Percentiles rank a stretch among this genome's conserved stretches.
These are phyloP conservation scores for Thalassiosira livingstoniorum DNA, from an alignment of 352 stramenopile genomes.

Conservation along the genomic window DNA sequence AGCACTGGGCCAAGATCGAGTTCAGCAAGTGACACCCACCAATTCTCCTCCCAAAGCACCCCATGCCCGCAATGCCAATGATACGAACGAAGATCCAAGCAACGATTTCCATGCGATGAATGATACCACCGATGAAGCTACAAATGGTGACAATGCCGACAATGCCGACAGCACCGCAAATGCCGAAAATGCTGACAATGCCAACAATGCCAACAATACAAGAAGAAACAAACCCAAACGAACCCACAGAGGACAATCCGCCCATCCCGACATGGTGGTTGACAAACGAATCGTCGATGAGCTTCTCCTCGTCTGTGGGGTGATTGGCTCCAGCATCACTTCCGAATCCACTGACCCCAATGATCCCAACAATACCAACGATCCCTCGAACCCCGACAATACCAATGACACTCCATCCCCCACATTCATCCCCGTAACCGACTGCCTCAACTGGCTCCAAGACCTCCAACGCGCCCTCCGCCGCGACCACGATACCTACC, in stretches of 20 bases:
- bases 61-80: slow-evolving; percentile 60
- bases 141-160: too few relatives aligned
- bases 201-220: too few relatives aligned
- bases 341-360: slow-evolving; percentile 43
- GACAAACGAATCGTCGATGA: slow-evolving; percentile 80
- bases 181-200: too few relatives aligned
- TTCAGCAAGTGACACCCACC: neutral
- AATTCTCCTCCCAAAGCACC: neutral
- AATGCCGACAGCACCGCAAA: too few relatives aligned
- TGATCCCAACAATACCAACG: slow-evolving; percentile 27
- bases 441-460: slow-evolving; percentile 89
- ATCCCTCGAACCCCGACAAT: slow-evolving; percentile 13
- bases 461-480: slow-evolving; percentile 85
- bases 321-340: slow-evolving; percentile 75
- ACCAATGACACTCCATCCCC: neutral
- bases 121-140: too few relatives aligned
- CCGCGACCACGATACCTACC: slow-evolving; percentile 85
- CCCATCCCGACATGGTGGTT: slow-evolving; percentile 60
- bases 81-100: too few relatives aligned
- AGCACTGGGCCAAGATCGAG: neutral
- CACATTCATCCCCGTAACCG: slow-evolving; percentile 82
- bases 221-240: too few relatives aligned
- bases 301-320: slow-evolving; percentile 76
- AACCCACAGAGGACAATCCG: too few relatives aligned
- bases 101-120: too few relatives aligned